Percentiles rank a stretch among this genome's conserved stretches.
phyloP scores from a whole-genome alignment of 1,139 yeast species.

The Zygosaccharomyces pseudobailii region DNA sequence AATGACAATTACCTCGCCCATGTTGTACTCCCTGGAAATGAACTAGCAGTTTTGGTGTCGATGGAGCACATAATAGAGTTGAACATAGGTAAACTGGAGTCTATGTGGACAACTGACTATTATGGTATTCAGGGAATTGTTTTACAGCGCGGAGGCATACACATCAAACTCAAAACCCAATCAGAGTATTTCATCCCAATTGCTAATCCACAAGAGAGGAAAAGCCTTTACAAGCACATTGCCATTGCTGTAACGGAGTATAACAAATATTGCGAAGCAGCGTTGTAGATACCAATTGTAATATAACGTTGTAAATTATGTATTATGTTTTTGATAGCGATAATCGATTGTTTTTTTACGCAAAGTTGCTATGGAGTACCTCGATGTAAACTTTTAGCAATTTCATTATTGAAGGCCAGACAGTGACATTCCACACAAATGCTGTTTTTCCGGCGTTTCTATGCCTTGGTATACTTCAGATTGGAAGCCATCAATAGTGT shows the following conservation, averaged over 20 bases:
- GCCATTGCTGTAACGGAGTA: conserved; percentile 77
- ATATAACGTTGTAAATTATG: too few relatives aligned
- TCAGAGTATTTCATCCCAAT: conserved; percentile 78
- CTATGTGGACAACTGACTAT: conserved; percentile 32
- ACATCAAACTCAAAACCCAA: conserved; percentile 55
- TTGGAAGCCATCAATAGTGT: too few relatives aligned
- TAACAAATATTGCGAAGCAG: conserved; percentile 52
- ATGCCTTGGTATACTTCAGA: too few relatives aligned
- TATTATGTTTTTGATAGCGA: too few relatives aligned
- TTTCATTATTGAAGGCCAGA: too few relatives aligned
- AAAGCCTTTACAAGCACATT: conserved; percentile 66
- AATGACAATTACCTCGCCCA: conserved; percentile 82
- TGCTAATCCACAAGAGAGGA: conserved; percentile 60
- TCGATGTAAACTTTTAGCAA: too few relatives aligned
- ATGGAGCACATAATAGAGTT: conserved; percentile 66
- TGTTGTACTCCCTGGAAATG: conserved; percentile 74
- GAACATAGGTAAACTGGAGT: conserved; percentile 53
- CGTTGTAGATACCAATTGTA: conserved; percentile 18
- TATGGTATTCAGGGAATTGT: conserved; percentile 43
- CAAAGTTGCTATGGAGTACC: too few relatives aligned
- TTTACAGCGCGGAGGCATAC: conserved; percentile 76
- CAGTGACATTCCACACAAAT: too few relatives aligned
- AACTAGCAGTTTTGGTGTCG: conserved; percentile 71
- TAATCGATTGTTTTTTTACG: too few relatives aligned
- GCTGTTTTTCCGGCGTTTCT: too few relatives aligned